Base-by-base conservation (phyloP, 176 grass and related monocot species). In the Puccinellia tenuiflora region DNA sequence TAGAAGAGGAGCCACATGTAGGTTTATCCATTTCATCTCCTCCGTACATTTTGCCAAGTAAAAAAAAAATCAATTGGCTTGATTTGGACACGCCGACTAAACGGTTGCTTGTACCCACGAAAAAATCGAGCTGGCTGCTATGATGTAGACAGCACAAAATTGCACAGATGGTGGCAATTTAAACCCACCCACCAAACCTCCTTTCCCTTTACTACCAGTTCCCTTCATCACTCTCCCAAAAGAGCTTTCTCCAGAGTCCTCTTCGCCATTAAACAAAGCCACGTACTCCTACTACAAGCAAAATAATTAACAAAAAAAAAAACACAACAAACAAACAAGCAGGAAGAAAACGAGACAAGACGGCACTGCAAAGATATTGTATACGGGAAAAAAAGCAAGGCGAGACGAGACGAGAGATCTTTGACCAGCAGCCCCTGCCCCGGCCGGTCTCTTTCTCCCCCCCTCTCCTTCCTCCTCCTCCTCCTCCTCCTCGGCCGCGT, bases 141-240 rank as follows among this genome's bases (percentile, higher is more conserved):
- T 83, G 66, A 90, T 90, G 86, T 90, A 74, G 51, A 68, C 88
- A 31, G 74, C 79, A 71, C 14, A 42, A 67, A 80, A 54, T 37
- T 57, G 88, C 84, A 86, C 84, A 77, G 39, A 75, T 83, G 65
- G 74, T 90, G 84, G 7, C 84, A 73, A 14, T 74, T 79, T 59
- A 73, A 85, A 79, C 57, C 48, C 74, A 78, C 37, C 22, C 74
- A 86, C 79, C 66, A 16, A 86, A 86, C 73, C 46, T 2, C 7
- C 79, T 83, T 83, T 83, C 28, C 34, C 37, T 77, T 59, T 64
- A 40, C 24, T 25, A 45, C 39, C 42, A 43, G n/a, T 42, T 78
- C 33, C 78, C 21, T 45, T 73, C 43, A 78, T 78, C 73, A 73
- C 81, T 37, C 71, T 0, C 35, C 53, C 60, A 45, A 72, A 63